A percentile compares a stretch with the other conserved stretches of the same genome.
Evolutionary conservation across 129 eudicot species (phyloP).

Genomic region (Artemisia annua): DNA sequence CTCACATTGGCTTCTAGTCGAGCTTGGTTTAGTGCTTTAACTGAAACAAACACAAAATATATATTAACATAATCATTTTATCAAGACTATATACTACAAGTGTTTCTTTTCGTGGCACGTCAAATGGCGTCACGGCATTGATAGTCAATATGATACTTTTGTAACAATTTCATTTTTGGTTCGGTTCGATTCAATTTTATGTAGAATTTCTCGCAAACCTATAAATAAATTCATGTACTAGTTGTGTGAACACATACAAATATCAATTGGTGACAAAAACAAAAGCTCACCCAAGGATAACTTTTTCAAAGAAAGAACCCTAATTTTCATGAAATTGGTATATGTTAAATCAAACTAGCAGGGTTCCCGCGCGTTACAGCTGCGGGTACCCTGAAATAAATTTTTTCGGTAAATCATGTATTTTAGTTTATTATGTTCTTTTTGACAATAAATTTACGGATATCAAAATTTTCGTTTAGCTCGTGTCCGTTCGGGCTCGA

Average conservation of each 20-base stretch:
- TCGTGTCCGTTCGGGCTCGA: too few relatives aligned
- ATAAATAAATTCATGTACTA: too few relatives aligned
- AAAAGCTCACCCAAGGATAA: constrained; percentile 2
- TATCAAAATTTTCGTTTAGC: too few relatives aligned
- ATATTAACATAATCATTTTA: neutral
- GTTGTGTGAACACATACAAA: neutral
- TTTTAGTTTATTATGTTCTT: too few relatives aligned
- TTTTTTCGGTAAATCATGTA: too few relatives aligned
- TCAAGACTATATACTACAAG: neutral
- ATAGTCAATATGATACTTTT: neutral
- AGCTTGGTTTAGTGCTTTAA: constrained; percentile 72
- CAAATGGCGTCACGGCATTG: too few relatives aligned
- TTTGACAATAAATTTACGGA: too few relatives aligned
- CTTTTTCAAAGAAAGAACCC: constrained; percentile 13
- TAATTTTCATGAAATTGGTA: constrained; percentile 13
- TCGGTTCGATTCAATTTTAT: neutral
- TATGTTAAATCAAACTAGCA: too few relatives aligned
- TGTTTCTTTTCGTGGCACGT: neutral
- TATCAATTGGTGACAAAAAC: neutral
- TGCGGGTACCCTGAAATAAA: too few relatives aligned
- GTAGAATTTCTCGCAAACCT: too few relatives aligned
- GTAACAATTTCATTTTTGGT: neutral
- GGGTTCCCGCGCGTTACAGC: too few relatives aligned
- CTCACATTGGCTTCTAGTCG: constrained; percentile 72
- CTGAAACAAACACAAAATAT: constrained; percentile 29